Evolutionary conservation across 2,329 filamentous ascomycete genomes (phyloP).

Genomic region (Chalaropsis thielavioides): DNA sequence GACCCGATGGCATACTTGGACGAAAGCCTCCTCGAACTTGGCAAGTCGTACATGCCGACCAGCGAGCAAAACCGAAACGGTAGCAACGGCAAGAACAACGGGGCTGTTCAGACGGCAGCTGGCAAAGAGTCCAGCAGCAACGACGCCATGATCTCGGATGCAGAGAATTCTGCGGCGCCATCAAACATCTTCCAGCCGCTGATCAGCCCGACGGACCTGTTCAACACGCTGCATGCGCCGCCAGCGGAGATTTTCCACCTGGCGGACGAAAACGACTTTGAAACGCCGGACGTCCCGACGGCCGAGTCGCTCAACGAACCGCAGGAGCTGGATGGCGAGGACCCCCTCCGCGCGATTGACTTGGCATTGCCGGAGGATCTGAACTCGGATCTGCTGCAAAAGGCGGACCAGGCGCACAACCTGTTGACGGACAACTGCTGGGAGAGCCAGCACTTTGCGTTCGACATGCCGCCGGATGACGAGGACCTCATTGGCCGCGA

Average conservation of each 20-base stretch:
- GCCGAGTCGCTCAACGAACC: conserved; percentile 16
- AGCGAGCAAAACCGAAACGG: conserved; percentile 22
- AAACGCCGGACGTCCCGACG: conserved; percentile 6
- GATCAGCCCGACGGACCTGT: neutral
- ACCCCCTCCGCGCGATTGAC: neutral
- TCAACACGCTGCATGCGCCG: conserved; percentile 11
- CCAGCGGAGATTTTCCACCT: conserved; percentile 10
- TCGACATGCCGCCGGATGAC: neutral
- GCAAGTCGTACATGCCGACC: conserved; percentile 21
- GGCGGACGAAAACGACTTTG: neutral
- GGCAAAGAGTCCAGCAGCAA: neutral
- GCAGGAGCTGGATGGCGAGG: conserved; percentile 3
- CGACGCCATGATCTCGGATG: neutral
- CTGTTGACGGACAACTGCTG: neutral
- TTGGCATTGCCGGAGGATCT: conserved; percentile 5
- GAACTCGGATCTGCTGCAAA: conserved; percentile 6
- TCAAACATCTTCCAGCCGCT: conserved; percentile 9
- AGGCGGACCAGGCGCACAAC: neutral
- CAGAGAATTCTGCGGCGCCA: neutral
- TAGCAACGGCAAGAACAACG: conserved; percentile 31
- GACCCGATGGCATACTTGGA: conserved; percentile 39
- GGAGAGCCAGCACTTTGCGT: neutral
- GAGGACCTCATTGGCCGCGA: conserved; percentile 10
- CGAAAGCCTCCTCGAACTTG: conserved; percentile 33
- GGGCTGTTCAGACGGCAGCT: neutral